A percentile compares a stretch with the other conserved stretches of the same genome.
phyloP scores from a whole-genome alignment of 768 basidiomycete genomes.

The Sporobolomyces phaffii region DNA sequence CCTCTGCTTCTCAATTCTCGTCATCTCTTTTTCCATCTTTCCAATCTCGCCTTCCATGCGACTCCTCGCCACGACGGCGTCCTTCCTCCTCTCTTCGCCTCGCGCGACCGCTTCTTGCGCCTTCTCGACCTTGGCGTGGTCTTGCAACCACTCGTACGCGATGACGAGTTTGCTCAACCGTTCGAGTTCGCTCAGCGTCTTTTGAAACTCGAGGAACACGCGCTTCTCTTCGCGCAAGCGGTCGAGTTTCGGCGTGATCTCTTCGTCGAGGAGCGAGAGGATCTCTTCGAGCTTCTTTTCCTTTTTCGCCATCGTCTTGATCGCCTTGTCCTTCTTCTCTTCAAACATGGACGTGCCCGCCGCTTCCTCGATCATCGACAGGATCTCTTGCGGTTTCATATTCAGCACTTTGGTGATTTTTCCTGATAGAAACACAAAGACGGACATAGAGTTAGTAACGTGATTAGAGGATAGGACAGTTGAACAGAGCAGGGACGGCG shows the following conservation, averaged over 20 bases:
- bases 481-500: no score
- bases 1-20: constrained; percentile 63
- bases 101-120: constrained; percentile 43
- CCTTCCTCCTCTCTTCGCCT: constrained; percentile 43
- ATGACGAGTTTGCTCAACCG: constrained; percentile 70
- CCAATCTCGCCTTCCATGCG: constrained; percentile 61
- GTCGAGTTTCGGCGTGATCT: constrained; percentile 90
- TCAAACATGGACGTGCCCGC: constrained; percentile 99
- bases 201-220: constrained; percentile 81
- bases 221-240: constrained; percentile 83
- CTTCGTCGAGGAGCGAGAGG: constrained; percentile 67
- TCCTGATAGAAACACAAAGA: no score
- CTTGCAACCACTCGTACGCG: constrained; percentile 74
- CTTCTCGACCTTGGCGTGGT: constrained; percentile 44
- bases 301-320: constrained; percentile 93
- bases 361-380: constrained; percentile 98
- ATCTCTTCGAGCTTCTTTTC: constrained; percentile 92
- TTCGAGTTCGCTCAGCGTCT: constrained; percentile 79
- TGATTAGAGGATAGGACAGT: no score
- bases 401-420: constrained; percentile 98
- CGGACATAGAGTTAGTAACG: no score
- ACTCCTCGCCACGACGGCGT: constrained; percentile 54
- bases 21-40: constrained; percentile 65
- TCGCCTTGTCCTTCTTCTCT: constrained; percentile 92
- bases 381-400: constrained; percentile 95